Base-by-base conservation (phyloP, 345 rosid genomes). In the Euphorbia lathyris region DNA sequence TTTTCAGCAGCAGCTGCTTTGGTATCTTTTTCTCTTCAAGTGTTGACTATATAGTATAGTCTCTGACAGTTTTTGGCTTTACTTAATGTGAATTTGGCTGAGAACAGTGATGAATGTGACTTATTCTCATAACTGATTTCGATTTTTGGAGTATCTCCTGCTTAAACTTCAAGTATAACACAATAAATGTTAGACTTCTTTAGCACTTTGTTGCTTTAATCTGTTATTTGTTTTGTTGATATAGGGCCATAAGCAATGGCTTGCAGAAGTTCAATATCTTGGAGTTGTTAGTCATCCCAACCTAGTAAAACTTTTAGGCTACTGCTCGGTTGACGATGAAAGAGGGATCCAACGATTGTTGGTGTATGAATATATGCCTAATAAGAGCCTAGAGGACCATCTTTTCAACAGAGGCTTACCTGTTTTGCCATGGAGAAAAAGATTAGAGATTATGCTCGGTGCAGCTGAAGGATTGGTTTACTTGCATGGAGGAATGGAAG, bases 161-260 rank as follows among this genome's bases (percentile, higher is more conserved):
- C 29, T 25, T 57, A 11, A 25, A 57, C 19, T 57, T 57, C 34
- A 36, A 36, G 23, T 51, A 59, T 58, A 66, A 36, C 66, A 55
- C 38, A 34, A 34, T 34, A n/a, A n/a, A n/a, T n/a, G n/a, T n/a
- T n/a, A n/a, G n/a, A n/a, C n/a, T 66, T 58, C 48, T 30, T 19
- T 36, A 23, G 58, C 26, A 27, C 42, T 20, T 58, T 23, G 9
- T 34, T 61, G 55, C 69, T 48, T 8, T 51, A 27, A 20, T 48
- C 65, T 43, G 48, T 25, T 25, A 14, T 58, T 62, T 22, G 11
- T 20, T 65, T 66, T 32, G 30, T 40, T 69, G 47, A 25, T 50
- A 26, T 52, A 95, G 99, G 99, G 99, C 42, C 93, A 88, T 64
- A 95, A 92, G 81, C 81, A 95, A 80, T 95, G 92, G 92, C 82